These are phyloP conservation scores for Priceomyces fermenticarens DNA, from an alignment of 805 yeast genomes.

Conservation along the genomic window DNA sequence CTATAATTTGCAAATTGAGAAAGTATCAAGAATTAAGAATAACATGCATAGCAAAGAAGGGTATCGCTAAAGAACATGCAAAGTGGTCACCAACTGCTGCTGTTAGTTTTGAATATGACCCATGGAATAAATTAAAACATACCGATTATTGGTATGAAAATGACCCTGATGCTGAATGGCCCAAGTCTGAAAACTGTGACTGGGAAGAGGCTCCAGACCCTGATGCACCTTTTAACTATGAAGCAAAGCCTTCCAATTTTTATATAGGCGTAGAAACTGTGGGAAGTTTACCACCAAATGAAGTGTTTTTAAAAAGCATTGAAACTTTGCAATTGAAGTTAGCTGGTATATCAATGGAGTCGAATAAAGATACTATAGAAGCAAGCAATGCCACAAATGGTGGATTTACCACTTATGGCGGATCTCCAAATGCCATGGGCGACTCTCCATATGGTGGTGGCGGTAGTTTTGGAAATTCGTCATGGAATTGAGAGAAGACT, in stretches of 20 bases:
- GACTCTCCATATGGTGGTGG: conserved; percentile 27
- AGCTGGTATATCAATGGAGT: conserved; percentile 78
- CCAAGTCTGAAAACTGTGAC: conserved; percentile 79
- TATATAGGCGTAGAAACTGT: conserved; percentile 91
- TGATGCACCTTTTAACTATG: conserved; percentile 81
- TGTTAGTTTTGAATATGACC: conserved; percentile 94
- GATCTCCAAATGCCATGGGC: conserved; percentile 34
- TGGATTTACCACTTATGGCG: conserved; percentile 48
- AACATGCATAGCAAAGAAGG: conserved; percentile 95
- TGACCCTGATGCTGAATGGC: conserved; percentile 90
- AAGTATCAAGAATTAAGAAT: conserved; percentile 88
- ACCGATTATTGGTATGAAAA: conserved; percentile 97
- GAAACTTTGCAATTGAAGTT: conserved; percentile 84
- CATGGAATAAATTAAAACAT: conserved; percentile 97
- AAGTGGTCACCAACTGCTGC: conserved; percentile 98
- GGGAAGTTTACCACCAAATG: conserved; percentile 85
- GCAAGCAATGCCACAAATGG: conserved; percentile 40
- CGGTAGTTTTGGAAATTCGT: conserved; percentile 31
- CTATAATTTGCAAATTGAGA: conserved; percentile 85
- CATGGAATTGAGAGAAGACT: conserved; percentile 21
- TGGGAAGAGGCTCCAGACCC: conserved; percentile 95
- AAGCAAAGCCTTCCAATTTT: conserved; percentile 75
- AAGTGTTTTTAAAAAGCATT: conserved; percentile 82
- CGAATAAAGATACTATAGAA: conserved; percentile 45
- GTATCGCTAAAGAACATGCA: conserved; percentile 96